Evolutionary conservation across 1,284 basidiomycete species (phyloP), one percentile per base, ranked within the genome.

Genomic region (Ustilago trichophora): DNA sequence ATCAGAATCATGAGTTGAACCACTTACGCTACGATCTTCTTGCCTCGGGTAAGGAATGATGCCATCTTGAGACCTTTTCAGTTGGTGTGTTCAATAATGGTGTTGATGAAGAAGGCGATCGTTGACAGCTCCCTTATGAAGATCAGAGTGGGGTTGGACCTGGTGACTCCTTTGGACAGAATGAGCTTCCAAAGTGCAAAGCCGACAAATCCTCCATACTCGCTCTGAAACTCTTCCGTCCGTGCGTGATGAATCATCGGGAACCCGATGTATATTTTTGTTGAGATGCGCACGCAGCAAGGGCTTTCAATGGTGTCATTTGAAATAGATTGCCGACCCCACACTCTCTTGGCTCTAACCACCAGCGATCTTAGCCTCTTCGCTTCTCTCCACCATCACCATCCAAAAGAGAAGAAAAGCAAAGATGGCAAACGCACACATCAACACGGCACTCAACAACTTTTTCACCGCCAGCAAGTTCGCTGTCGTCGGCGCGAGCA

Each of bases 401-500:
- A 43, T 10, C 36, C 8, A 19, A 7, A 16, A 19, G 31, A 31
- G 18, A 33, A 16, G 0, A 22, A 31, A 22, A 24, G 26, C 3
- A 21, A 58, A 21, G 18, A 68, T 68, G 65, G 59, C 59, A 2
- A 58, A 58, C 26, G 44, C 46, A 34, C 55, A 63, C 55, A 46
- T 69, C 22, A 53, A 64, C 27, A 47, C 59, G 3, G 66, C 66
- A 6, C 59, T 69, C 12, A 56, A 56, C 36, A 29, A 37, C 42
- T 79, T 79, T 56, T 79, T 79, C 41, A 35, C 22, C 19, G 69
- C 77, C 1, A 44, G 37, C 42, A 68, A 63, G 35, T 79, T 55
- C 45, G 75, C 75, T 18, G 76, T 79, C 5, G 68, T 77, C 3
- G 77, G 77, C 2, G 76, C 77, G 1, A 77, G 74, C 38, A 71